Conservation (phyloP, 2,329 filamentous ascomycete species). For the Ceratocystiopsis brevicomis region DNA sequence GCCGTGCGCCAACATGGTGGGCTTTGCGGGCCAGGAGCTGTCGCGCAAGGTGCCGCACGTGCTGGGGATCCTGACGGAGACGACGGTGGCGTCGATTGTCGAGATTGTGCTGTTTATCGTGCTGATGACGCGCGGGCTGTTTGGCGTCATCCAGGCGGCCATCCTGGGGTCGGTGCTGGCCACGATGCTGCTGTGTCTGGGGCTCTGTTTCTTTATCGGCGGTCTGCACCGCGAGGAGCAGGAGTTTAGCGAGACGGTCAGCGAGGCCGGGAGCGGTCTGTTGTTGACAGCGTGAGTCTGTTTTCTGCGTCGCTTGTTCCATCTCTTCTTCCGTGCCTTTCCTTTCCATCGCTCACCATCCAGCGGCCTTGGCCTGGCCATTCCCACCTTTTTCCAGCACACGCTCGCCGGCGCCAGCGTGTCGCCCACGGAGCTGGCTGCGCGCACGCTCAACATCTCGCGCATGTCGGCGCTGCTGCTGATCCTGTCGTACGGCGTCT, state of each 20-base stretch:
- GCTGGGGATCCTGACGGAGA: conserved; percentile 41
- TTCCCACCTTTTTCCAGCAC: conserved; percentile 37
- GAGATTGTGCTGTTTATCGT: conserved; percentile 74
- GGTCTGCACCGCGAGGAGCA: conserved; percentile 50
- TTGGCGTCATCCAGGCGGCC: conserved; percentile 63
- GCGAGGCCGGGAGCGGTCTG: conserved; percentile 60
- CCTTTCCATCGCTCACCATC: not conserved
- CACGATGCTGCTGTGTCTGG: conserved; percentile 63
- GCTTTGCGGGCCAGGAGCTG: conserved; percentile 54
- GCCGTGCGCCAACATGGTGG: conserved; percentile 55
- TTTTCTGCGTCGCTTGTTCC: no score
- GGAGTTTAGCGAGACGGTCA: conserved; percentile 54
- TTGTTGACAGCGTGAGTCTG: conserved; percentile 59
- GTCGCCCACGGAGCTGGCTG: conserved; percentile 22
- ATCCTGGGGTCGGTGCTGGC: conserved; percentile 71
- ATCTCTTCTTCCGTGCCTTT: no score
- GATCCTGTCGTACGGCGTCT: conserved; percentile 47
- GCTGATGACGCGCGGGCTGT: conserved; percentile 34
- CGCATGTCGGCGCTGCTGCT: conserved; percentile 53
- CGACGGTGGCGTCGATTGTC: conserved; percentile 52
- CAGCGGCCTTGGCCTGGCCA: conserved; percentile 29
- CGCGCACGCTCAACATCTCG: conserved; percentile 44
- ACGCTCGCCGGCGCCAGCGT: conserved; percentile 18
- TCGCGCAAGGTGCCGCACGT: conserved; percentile 61
- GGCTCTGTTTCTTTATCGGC: conserved; percentile 61